Conservation (phyloP, 2,329 filamentous ascomycete genomes). For the Hymenoscyphus albidus region DNA sequence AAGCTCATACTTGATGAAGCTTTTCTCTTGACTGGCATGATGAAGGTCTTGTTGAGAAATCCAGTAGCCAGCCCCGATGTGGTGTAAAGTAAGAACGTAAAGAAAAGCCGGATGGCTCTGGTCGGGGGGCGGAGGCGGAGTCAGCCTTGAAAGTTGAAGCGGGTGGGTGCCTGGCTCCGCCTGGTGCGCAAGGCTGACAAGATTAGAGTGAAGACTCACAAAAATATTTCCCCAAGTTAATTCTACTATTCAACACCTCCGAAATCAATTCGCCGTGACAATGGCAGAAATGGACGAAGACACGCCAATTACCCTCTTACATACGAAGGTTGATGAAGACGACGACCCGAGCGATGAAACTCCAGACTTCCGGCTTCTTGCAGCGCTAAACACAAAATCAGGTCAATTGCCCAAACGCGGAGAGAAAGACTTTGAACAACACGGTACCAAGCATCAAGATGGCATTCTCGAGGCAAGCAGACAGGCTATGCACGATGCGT, state of each 20-base stretch:
- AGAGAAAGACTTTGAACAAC: conserved; percentile 95
- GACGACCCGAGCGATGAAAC: conserved; percentile 71
- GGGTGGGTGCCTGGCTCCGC: neutral
- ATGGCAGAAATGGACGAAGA: conserved; percentile 36
- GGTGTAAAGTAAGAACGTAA: conserved; percentile 19
- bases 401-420: conserved; percentile 75
- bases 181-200: conserved; percentile 13
- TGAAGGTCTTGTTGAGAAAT: conserved; percentile 26
- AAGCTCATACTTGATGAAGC: conserved; percentile 48
- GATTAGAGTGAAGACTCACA: neutral
- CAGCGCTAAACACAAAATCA: conserved; percentile 48
- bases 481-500: conserved; percentile 82
- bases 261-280: conserved; percentile 8
- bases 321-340: conserved; percentile 40
- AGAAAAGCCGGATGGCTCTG: too few species aligned
- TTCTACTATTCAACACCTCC: neutral
- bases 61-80: conserved; percentile 9
- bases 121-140: too few species aligned
- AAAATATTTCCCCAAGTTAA: neutral
- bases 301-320: conserved; percentile 27
- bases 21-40: conserved; percentile 71
- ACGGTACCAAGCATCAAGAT: conserved; percentile 80
- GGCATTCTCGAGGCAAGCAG: conserved; percentile 75
- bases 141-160: too few species aligned
- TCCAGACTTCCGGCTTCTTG: conserved; percentile 79